Evolutionary conservation across 495 filamentous ascomycete genomes (phyloP).

Genomic region (Penicillium pancosmium): DNA sequence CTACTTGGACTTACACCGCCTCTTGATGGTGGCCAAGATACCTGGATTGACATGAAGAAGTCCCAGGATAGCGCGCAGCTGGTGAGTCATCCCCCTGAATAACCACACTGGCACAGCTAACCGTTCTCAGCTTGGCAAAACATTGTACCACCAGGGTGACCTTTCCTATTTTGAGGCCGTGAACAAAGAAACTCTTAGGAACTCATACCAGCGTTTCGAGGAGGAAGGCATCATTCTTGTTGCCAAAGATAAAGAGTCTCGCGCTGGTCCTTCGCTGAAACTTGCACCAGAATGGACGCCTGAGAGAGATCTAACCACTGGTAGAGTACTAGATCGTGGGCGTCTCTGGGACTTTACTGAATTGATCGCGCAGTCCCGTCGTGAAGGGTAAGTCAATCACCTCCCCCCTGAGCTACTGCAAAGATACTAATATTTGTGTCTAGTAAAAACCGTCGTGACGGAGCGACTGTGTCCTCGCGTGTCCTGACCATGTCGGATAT

Average conservation of each 20-base stretch:
- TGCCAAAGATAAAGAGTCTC: conserved; percentile 60
- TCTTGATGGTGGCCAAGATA: conserved; percentile 54
- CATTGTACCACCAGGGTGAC: conserved; percentile 95
- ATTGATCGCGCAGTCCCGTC: conserved; percentile 74
- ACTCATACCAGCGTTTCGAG: conserved; percentile 83
- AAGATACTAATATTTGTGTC: conserved; percentile 5
- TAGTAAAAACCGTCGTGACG: conserved; percentile 87
- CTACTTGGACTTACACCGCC: conserved; percentile 85
- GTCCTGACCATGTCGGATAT: conserved; percentile 74
- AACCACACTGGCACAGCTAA: conserved; percentile 20
- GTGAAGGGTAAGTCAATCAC: conserved; percentile 67
- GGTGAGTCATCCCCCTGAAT: conserved; percentile 45
- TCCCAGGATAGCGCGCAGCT: conserved; percentile 83
- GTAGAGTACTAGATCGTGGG: conserved; percentile 66
- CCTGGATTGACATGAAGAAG: conserved; percentile 77
- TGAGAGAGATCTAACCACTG: conserved; percentile 59
- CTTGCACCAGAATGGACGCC: conserved; percentile 82
- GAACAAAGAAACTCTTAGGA: conserved; percentile 95
- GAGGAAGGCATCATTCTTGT: conserved; percentile 87
- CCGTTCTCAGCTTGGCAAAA: conserved; percentile 77
- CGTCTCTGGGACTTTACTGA: conserved; percentile 89
- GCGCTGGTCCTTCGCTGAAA: conserved; percentile 58
- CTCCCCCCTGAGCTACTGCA: background rate
- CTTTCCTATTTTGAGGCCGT: conserved; percentile 96
- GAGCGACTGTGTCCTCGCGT: conserved; percentile 82